Percentiles rank a stretch among this genome's conserved stretches.
Evolutionary conservation across 176 grass and related monocot genomes (phyloP).

Genomic region (Chloris gayana): DNA sequence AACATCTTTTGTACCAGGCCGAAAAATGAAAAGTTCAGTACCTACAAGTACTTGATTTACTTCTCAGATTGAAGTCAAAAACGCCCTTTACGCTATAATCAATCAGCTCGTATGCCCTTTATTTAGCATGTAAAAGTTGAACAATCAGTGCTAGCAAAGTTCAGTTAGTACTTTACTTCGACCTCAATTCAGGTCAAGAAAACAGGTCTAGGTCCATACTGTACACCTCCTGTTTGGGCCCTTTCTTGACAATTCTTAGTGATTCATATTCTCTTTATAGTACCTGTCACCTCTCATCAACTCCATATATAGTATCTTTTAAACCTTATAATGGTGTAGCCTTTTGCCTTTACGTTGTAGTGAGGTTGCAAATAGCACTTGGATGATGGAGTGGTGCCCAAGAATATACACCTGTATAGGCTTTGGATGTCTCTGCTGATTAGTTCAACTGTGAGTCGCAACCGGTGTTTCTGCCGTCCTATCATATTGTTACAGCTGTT

Average conservation of each 20-base stretch:
- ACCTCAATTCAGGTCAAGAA: conserved; percentile 16
- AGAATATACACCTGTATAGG: conserved; percentile 44
- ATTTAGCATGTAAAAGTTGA: neutral
- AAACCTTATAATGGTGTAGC: conserved; percentile 26
- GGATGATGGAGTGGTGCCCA: conserved; percentile 29
- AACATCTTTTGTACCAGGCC: neutral
- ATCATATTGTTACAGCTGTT: conserved; percentile 31
- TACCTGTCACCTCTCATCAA: conserved; percentile 16
- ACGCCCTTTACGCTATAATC: neutral
- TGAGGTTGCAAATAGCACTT: conserved; percentile 39
- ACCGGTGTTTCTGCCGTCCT: conserved; percentile 15
- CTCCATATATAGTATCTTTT: conserved; percentile 12
- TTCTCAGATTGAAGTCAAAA: neutral
- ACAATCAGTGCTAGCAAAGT: neutral
- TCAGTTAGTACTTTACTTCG: conserved; percentile 19
- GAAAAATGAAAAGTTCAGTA: conserved; percentile 7
- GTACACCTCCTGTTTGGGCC: conserved; percentile 2
- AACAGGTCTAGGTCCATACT: neutral
- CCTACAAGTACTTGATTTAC: neutral
- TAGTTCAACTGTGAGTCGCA: conserved; percentile 24
- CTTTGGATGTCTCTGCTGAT: conserved; percentile 16
- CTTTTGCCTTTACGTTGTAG: conserved; percentile 40
- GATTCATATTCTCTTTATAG: conserved; percentile 15
- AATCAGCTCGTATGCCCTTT: neutral
- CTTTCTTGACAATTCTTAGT: conserved; percentile 23